Evolutionary conservation across 2,329 filamentous ascomycete species (phyloP), one percentile per base, ranked within the genome.

Genomic region (Curvularia spicifera): DNA sequence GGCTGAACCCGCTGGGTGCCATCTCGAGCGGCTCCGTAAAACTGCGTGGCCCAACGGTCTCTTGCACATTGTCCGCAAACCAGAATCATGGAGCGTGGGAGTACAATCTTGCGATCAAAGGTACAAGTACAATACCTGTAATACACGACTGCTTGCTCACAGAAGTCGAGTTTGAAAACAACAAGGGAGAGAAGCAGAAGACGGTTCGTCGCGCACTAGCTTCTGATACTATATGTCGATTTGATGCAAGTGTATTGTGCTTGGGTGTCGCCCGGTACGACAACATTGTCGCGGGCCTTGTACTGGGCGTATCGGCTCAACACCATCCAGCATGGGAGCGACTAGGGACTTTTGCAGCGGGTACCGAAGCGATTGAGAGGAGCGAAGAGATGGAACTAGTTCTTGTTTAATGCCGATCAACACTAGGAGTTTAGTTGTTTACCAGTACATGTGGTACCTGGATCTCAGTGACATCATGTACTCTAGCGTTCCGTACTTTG

Each of bases 281-380:
- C 51, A 61, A 57, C 46, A 61, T 68, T 57, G 61, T 72, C 15
- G 67, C 65, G 22, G 71, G 72, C 3, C 59, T 74, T 13, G 72
- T 76, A 3, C 63, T 76, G 20, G 72, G 70, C 1, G 37, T 60
- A 1, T 69, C 69, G 7, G 31, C 56, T 31, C 56, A 46, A 9
- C 29, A 49, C 31, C 33, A 42, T 24, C 53, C 44, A 0, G 47
- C 56, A 9, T 72, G 61, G 58, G 68, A 72, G 59, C 62, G 73
- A 47, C 50, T 76, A 24, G 73, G 72, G 15, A 70, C 69, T 5
- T 74, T 76, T 58, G 61, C 71, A 48, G 68, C 65, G 10, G 71
- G 66, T 2, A 60, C 53, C 8, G 68, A 72, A 53, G 58, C 56
- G 18, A 63, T 72, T 33, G 57, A 60, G 46, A 49, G 59, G 33